These are phyloP conservation scores for Tolypocladium tropicale DNA, from an alignment of 2,329 filamentous ascomycete genomes.

Conservation along the genomic window DNA sequence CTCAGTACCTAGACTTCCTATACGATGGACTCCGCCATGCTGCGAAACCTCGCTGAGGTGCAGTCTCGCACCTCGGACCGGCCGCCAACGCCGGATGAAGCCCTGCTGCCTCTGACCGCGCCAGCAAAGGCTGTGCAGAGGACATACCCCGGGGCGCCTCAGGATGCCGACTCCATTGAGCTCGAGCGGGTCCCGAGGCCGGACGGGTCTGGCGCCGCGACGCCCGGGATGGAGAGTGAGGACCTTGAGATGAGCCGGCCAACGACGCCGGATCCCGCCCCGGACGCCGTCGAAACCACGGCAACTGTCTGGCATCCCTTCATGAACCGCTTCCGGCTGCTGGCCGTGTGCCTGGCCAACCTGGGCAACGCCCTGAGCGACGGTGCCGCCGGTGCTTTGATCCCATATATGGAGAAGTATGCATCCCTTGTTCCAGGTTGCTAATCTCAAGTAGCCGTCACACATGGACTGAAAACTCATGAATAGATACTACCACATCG, in stretches of 20 bases:
- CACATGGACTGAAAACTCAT: neutral
- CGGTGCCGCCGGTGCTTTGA: constrained; percentile 64
- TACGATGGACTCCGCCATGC: constrained; percentile 22
- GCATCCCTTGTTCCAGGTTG: constrained; percentile 3
- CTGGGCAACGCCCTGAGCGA: constrained; percentile 66
- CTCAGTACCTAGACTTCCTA: too few species aligned
- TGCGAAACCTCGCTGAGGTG: constrained; percentile 22
- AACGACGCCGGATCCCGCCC: constrained; percentile 26
- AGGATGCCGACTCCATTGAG: constrained; percentile 18
- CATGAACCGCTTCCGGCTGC: constrained; percentile 62
- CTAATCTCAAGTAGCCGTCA: too few species aligned
- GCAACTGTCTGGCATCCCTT: constrained; percentile 49
- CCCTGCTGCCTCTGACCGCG: constrained; percentile 12
- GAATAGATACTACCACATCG: constrained; percentile 55
- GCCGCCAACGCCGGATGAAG: constrained; percentile 8
- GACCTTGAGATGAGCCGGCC: constrained; percentile 46
- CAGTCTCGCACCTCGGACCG: constrained; percentile 12
- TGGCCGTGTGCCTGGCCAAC: constrained; percentile 53
- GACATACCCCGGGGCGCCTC: constrained; percentile 27
- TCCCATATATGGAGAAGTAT: constrained; percentile 66
- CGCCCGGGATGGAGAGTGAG: constrained; percentile 6
- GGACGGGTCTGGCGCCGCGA: constrained; percentile 1
- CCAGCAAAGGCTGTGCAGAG: constrained; percentile 27
- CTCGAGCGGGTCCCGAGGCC: constrained; percentile 12
- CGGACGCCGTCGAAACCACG: constrained; percentile 32